phyloP scores from a whole-genome alignment of 768 basidiomycete species.

The Hemileccinum impolitum region DNA sequence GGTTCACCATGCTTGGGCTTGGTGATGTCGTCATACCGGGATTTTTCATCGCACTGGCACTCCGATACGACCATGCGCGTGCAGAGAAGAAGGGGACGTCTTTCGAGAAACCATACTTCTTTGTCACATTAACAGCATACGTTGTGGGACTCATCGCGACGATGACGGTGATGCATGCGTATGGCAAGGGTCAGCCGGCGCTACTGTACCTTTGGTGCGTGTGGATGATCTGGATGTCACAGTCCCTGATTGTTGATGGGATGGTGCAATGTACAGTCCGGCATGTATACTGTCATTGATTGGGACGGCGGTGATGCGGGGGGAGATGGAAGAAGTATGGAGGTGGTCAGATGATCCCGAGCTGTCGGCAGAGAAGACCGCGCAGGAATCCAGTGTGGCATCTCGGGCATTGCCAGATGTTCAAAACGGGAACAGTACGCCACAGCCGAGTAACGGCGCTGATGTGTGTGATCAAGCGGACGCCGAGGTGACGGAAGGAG shows the following conservation, averaged over 20 bases:
- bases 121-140: constrained; percentile 66
- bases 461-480: constrained; percentile 11
- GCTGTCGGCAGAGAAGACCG: constrained; percentile 5
- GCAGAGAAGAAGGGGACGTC: constrained; percentile 29
- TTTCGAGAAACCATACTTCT: constrained; percentile 76
- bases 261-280: constrained; percentile 43
- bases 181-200: constrained; percentile 81
- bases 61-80: constrained; percentile 77
- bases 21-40: constrained; percentile 78
- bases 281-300: constrained; percentile 73
- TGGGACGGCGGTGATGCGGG: constrained; percentile 52
- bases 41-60: constrained; percentile 75
- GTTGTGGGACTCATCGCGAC: constrained; percentile 67
- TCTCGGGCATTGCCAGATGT: constrained; percentile 11
- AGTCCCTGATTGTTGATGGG: background rate
- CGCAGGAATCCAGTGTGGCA: constrained; percentile 9
- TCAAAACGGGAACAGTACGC: constrained; percentile 16
- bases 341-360: constrained; percentile 60
- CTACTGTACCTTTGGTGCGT: constrained; percentile 84
- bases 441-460: constrained; percentile 16
- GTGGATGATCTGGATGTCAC: background rate
- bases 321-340: constrained; percentile 73
- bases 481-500: constrained; percentile 5
- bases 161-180: constrained; percentile 82
- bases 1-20: constrained; percentile 87